phyloP scores from a whole-genome alignment of 768 basidiomycete species.

The Holtermannia corniformis region DNA sequence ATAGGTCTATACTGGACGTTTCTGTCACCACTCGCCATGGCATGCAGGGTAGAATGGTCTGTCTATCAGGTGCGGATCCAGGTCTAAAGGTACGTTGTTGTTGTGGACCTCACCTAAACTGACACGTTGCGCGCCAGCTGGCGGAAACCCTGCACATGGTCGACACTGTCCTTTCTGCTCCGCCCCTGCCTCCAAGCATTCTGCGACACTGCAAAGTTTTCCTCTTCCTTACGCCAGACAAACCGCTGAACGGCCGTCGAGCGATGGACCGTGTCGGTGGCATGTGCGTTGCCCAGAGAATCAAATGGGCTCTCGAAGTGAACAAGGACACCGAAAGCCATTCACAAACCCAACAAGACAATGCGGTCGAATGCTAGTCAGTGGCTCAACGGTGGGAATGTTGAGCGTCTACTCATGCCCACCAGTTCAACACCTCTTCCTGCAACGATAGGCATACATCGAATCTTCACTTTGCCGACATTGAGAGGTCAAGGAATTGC shows the following conservation, averaged over 20 bases:
- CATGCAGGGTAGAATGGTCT: conserved; percentile 20
- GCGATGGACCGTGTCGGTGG: conserved; percentile 28
- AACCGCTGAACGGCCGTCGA: background rate
- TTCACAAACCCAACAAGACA: background rate
- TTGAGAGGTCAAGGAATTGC: conserved; percentile 27
- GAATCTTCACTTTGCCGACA: conserved; percentile 32
- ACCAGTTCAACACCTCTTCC: conserved; percentile 25
- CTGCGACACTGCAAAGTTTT: conserved; percentile 35
- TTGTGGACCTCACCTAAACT: too few species aligned
- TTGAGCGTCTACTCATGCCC: background rate
- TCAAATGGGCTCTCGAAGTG: conserved; percentile 35
- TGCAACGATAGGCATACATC: conserved; percentile 36
- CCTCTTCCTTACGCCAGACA: conserved; percentile 28
- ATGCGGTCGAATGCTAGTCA: conserved; percentile 35
- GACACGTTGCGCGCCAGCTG: too few species aligned
- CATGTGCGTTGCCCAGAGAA: conserved; percentile 34
- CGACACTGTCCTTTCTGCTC: conserved; percentile 36
- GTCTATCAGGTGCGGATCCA: conserved; percentile 13
- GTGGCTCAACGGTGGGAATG: conserved; percentile 6
- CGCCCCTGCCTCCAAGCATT: conserved; percentile 27
- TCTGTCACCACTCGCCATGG: conserved; percentile 2
- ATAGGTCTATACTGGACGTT: conserved; percentile 8
- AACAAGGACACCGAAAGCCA: conserved; percentile 12
- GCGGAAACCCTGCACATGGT: conserved; percentile 35
- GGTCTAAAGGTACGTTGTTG: conserved; percentile 21